A percentile compares a stretch with the other conserved stretches of the same genome.
phyloP scores from a whole-genome alignment of 1,284 basidiomycete species.

The Porogramme epimiltina region DNA sequence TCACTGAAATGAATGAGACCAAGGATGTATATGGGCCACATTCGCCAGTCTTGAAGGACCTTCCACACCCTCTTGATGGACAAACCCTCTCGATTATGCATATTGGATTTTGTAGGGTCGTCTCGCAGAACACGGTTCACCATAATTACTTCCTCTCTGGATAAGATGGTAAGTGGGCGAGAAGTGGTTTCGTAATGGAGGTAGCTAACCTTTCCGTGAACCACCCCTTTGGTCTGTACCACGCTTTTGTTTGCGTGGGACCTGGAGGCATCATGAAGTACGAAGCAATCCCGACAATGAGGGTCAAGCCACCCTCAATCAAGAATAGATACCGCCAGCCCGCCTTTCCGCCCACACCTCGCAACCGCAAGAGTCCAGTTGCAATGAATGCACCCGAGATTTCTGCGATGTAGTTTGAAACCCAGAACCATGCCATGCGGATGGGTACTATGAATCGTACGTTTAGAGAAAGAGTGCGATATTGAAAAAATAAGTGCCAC shows the following conservation, averaged over 20 bases:
- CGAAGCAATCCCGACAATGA: conserved; percentile 57
- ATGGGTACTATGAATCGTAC: conserved; percentile 45
- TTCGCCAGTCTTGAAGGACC: conserved; percentile 61
- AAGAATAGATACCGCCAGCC: conserved; percentile 63
- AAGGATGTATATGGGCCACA: conserved; percentile 73
- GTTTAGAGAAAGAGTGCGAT: not conserved
- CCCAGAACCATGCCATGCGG: conserved; percentile 70
- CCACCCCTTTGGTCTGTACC: conserved; percentile 73
- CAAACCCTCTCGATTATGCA: conserved; percentile 82
- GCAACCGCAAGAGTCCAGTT: conserved; percentile 62
- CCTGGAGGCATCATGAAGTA: conserved; percentile 74
- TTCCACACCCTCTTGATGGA: conserved; percentile 53
- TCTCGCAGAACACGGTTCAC: conserved; percentile 67
- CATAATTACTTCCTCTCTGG: conserved; percentile 42
- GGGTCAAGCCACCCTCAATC: conserved; percentile 56
- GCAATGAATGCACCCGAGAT: conserved; percentile 66
- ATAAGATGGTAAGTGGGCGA: not conserved
- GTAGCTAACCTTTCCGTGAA: conserved; percentile 48
- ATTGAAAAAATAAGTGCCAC: conserved; percentile 1
- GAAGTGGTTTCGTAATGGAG: not conserved
- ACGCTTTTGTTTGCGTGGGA: conserved; percentile 67
- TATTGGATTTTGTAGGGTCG: conserved; percentile 71
- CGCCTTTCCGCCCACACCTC: conserved; percentile 54
- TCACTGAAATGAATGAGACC: conserved; percentile 36
- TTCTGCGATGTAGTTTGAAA: conserved; percentile 53